Evolutionary conservation across 2,329 filamentous ascomycete species (phyloP).

Genomic region (Hymenoscyphus infarciens): DNA sequence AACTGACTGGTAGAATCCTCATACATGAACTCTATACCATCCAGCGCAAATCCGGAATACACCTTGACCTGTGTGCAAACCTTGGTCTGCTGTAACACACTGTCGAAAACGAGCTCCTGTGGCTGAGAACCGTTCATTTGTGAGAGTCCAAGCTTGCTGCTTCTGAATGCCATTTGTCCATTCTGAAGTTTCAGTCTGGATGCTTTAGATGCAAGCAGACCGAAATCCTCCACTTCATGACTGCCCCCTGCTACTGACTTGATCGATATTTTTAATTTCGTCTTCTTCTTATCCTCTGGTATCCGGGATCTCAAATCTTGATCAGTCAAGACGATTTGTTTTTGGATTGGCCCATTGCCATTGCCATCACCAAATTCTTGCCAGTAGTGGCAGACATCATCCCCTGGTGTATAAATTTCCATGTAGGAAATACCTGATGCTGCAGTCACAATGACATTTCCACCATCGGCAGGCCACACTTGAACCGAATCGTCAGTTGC

Average conservation of each 20-base stretch:
- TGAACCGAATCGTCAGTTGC: constrained; percentile 73
- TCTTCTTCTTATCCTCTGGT: constrained; percentile 69
- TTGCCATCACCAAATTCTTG: constrained; percentile 71
- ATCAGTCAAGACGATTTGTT: constrained; percentile 72
- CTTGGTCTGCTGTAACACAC: constrained; percentile 63
- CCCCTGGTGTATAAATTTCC: constrained; percentile 77
- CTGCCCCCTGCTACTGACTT: constrained; percentile 73
- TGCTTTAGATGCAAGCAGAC: constrained; percentile 63
- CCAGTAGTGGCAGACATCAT: constrained; percentile 75
- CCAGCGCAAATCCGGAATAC: constrained; percentile 72
- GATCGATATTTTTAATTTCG: constrained; percentile 66
- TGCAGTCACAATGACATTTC: constrained; percentile 72
- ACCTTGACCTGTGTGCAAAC: constrained; percentile 72
- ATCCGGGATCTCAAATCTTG: constrained; percentile 67
- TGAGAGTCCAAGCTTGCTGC: constrained; percentile 70
- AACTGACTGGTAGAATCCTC: constrained; percentile 81
- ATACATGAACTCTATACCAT: constrained; percentile 90
- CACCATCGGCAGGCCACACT: constrained; percentile 78
- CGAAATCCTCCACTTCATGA: constrained; percentile 74
- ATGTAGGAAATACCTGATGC: constrained; percentile 79
- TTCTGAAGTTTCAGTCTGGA: constrained; percentile 72
- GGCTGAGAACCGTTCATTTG: constrained; percentile 66
- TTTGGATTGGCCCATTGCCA: constrained; percentile 57
- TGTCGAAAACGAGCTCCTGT: constrained; percentile 72
- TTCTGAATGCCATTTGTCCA: constrained; percentile 70